Evolutionary conservation across 495 filamentous ascomycete genomes (phyloP), one percentile per base, ranked within the genome.

Genomic region (Xylaria venustula): DNA sequence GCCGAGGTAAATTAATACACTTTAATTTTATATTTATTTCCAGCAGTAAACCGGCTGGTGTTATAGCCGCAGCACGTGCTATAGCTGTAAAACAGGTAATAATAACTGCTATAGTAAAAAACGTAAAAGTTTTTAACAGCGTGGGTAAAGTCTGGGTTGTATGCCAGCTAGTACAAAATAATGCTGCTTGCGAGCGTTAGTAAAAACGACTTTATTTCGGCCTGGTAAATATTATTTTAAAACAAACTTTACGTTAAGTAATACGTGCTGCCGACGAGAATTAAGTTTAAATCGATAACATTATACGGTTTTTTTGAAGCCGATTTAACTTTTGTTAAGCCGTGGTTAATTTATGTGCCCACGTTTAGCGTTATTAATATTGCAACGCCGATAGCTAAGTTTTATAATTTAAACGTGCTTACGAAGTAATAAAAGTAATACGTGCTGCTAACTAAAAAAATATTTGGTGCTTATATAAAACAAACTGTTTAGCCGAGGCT

Each of bases 351-450:
- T 79, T 88, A 92, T 25, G 79, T 80, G 37, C 83, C 86, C 0
- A 73, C 65, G 22, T 88, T 82, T 71, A 92, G 71, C 46, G 74
- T 84, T 4, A 75, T 68, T 9, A 83, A 87, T n/a, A 82, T 87
- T 46, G 88, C 90, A n/a, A 90, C 77, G 25, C 87, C 89, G 55
- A 90, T 89, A 62, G 84, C 77, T 1, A 80, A 85, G 71, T 78
- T 76, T 54, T 87, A 83, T 2, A 79, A 83, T 22, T 89, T 88
- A 54, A 89, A 86, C 23, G 79, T 77, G 36, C 80, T 84, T 47
- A 90, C 81, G 0, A 84, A 77, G 72, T 92, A 93, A 79, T 89
- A 91, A 62, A 90, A 78, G 67, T 88, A 87, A 75, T 91, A 92
- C 0, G 73, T 77, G 14, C 70, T 70, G 40, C 78, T 79, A 1